phyloP scores from a whole-genome alignment of 179 eudicot genomes.

The Actinidia polygama region DNA sequence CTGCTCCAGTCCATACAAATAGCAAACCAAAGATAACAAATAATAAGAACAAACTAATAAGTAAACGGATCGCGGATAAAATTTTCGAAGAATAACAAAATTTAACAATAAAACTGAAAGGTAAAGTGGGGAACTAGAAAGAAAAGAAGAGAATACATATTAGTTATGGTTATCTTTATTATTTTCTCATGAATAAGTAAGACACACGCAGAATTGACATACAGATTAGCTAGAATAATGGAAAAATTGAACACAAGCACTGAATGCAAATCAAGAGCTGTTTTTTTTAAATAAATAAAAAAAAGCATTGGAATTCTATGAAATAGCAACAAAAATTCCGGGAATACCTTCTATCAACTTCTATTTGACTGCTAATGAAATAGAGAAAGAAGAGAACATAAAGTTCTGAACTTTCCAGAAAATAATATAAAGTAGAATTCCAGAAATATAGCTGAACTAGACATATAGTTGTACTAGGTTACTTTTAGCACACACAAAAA shows the following conservation, averaged over 20 bases:
- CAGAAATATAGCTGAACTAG: not conserved
- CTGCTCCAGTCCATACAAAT: constrained; percentile 52
- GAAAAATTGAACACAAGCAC: not conserved
- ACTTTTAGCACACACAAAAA: not conserved
- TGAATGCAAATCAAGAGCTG: not conserved
- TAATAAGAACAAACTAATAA: not conserved
- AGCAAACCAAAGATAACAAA: constrained; percentile 15
- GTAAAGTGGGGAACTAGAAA: not conserved
- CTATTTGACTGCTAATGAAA: not conserved
- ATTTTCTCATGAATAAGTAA: not conserved
- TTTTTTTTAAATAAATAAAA: not conserved
- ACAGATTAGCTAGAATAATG: not conserved
- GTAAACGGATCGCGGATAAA: not conserved
- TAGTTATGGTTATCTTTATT: not conserved
- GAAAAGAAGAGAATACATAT: not conserved
- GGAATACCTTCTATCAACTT: not conserved
- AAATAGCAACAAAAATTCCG: not conserved
- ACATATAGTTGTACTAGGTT: not conserved
- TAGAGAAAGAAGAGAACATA: constrained; percentile 5
- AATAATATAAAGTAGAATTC: not conserved
- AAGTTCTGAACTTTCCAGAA: not conserved
- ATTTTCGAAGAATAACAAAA: not conserved
- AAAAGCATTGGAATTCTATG: not conserved
- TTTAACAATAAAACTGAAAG: not conserved
- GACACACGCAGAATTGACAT: not conserved